These are phyloP conservation scores for Hygrocybe punicea DNA, from an alignment of 768 basidiomycete genomes.

Conservation along the genomic window DNA sequence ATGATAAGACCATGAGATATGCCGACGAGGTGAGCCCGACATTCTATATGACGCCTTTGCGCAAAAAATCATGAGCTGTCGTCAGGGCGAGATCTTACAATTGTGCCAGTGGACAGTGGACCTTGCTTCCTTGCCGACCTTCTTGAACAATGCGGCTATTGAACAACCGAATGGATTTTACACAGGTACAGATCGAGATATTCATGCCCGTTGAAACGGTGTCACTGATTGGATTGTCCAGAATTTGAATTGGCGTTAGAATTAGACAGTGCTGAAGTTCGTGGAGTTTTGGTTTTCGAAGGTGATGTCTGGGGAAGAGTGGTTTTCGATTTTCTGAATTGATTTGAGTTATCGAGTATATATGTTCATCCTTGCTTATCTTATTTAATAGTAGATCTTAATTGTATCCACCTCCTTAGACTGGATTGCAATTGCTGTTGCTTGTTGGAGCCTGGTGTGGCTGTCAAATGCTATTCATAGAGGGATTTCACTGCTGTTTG, in stretches of 20 bases:
- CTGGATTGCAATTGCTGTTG: no score
- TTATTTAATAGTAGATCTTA: no score
- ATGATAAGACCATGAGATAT: constrained; percentile 75
- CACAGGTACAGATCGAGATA: constrained; percentile 49
- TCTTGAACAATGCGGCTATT: constrained; percentile 62
- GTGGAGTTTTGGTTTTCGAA: constrained; percentile 71
- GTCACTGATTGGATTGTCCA: constrained; percentile 22
- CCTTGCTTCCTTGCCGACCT: constrained; percentile 70
- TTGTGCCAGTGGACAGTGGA: constrained; percentile 88
- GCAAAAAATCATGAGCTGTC: not conserved
- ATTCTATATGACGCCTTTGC: no score
- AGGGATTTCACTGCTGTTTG: no score
- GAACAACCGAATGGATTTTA: constrained; percentile 67
- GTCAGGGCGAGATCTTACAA: constrained; percentile 58
- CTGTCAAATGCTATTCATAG: no score
- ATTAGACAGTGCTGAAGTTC: constrained; percentile 82
- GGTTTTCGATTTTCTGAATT: constrained; percentile 51
- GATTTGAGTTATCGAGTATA: no score
- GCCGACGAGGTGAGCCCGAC: constrained; percentile 55
- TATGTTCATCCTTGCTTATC: no score
- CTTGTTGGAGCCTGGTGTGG: no score
- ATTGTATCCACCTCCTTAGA: no score
- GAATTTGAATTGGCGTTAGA: constrained; percentile 84
- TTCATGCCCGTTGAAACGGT: not conserved
- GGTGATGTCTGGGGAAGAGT: constrained; percentile 79